These are phyloP conservation scores for Penicillium simplicissimum DNA, from an alignment of 495 filamentous ascomycete genomes.

Conservation along the genomic window DNA sequence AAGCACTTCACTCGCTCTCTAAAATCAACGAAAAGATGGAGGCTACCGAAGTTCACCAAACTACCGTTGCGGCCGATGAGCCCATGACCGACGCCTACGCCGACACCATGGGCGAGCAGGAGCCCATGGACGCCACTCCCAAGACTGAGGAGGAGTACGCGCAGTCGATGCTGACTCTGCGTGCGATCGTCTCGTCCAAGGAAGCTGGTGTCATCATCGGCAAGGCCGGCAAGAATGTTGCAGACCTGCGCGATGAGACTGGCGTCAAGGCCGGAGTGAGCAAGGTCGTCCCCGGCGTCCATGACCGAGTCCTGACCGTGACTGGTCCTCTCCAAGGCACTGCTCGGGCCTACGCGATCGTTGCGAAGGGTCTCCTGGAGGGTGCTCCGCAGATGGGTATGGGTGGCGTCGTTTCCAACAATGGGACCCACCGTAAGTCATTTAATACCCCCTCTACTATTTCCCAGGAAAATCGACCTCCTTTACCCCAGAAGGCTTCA, in stretches of 20 bases:
- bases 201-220: conserved; percentile 98
- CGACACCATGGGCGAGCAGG: conserved; percentile 51
- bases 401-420: conserved; percentile 80
- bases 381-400: conserved; percentile 93
- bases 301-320: conserved; percentile 94
- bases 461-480: background rate
- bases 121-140: conserved; percentile 68
- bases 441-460: conserved; percentile 2
- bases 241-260: conserved; percentile 93
- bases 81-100: conserved; percentile 52
- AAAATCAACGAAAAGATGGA: conserved; percentile 43
- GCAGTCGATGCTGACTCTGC: conserved; percentile 83
- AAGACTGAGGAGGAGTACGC: conserved; percentile 97
- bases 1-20: conserved; percentile 4
- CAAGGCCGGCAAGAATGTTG: conserved; percentile 97
- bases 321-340: conserved; percentile 84
- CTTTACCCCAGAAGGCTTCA: background rate
- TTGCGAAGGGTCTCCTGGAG: conserved; percentile 86
- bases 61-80: conserved; percentile 37
- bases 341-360: conserved; percentile 87
- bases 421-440: conserved; percentile 89
- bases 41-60: conserved; percentile 49
- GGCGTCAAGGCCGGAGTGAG: conserved; percentile 97
- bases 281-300: conserved; percentile 96
- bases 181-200: conserved; percentile 97